These are phyloP conservation scores for Rosa persica DNA, from an alignment of 306 rosid genomes.

Conservation along the genomic window DNA sequence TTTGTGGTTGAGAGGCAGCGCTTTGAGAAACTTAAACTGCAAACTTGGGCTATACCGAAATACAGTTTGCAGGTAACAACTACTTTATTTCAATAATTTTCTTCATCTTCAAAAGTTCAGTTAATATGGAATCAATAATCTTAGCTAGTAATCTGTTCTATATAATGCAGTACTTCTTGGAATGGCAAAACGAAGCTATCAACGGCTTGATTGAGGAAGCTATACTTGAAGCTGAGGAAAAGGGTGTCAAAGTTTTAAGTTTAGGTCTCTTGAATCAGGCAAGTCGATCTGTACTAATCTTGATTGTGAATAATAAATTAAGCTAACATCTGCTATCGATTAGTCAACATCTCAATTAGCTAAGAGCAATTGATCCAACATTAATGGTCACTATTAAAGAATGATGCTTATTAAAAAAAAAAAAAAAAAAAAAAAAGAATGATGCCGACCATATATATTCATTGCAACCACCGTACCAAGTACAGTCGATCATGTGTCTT, in stretches of 20 bases:
- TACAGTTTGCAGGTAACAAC: conserved; percentile 27
- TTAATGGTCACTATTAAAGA: too few relatives aligned
- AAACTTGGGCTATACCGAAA: conserved; percentile 44
- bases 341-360: background rate
- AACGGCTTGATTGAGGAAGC: conserved; percentile 42
- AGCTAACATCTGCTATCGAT: background rate
- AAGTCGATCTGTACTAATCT: background rate
- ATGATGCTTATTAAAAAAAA: too few relatives aligned
- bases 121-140: background rate
- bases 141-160: background rate
- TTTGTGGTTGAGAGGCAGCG: conserved; percentile 35
- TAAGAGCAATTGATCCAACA: background rate
- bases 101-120: background rate
- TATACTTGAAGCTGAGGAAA: conserved; percentile 39
- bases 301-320: background rate
- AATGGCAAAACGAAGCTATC: conserved; percentile 36
- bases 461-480: too few relatives aligned
- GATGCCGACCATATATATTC: too few relatives aligned
- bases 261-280: conserved; percentile 52
- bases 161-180: conserved; percentile 26
- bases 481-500: background rate
- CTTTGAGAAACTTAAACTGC: conserved; percentile 29
- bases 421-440: too few relatives aligned
- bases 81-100: background rate
- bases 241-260: conserved; percentile 38